These are phyloP conservation scores for Lithospermum erythrorhizon DNA, from an alignment of 257 asterid genomes.

Conservation along the genomic window DNA sequence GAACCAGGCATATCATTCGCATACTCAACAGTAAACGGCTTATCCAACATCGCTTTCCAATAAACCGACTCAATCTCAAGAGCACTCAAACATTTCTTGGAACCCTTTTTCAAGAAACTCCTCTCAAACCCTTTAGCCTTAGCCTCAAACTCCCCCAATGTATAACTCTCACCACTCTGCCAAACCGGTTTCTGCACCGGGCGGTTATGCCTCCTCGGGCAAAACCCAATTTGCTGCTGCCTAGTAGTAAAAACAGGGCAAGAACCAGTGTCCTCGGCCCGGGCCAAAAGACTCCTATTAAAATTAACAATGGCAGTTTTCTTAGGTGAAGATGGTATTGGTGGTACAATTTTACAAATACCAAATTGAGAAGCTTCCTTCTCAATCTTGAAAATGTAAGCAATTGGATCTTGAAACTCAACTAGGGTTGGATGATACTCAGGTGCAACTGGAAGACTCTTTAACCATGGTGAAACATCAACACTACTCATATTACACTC, in stretches of 20 bases:
- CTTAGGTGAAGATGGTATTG: constrained; percentile 54
- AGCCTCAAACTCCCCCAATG: constrained; percentile 55
- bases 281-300: constrained; percentile 62
- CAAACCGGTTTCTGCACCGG: constrained; percentile 97
- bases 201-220: constrained; percentile 70
- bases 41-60: constrained; percentile 92
- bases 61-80: constrained; percentile 73
- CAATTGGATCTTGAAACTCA: constrained; percentile 98
- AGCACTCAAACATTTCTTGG: constrained; percentile 40
- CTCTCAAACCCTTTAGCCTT: constrained; percentile 81
- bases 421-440: constrained; percentile 85
- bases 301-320: constrained; percentile 60
- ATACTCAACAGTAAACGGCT: constrained; percentile 89
- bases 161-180: constrained; percentile 90
- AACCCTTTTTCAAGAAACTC: constrained; percentile 50
- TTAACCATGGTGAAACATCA: constrained; percentile 83
- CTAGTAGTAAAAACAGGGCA: constrained; percentile 84
- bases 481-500: constrained; percentile 42
- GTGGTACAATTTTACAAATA: constrained; percentile 94
- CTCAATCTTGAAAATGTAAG: constrained; percentile 94
- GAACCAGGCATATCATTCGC: constrained; percentile 99
- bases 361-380: constrained; percentile 89
- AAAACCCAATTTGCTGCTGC: constrained; percentile 98
- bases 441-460: constrained; percentile 88
- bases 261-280: constrained; percentile 33